These are phyloP conservation scores for Diaporthe australafricana DNA, from an alignment of 2,329 filamentous ascomycete genomes.

Conservation along the genomic window DNA sequence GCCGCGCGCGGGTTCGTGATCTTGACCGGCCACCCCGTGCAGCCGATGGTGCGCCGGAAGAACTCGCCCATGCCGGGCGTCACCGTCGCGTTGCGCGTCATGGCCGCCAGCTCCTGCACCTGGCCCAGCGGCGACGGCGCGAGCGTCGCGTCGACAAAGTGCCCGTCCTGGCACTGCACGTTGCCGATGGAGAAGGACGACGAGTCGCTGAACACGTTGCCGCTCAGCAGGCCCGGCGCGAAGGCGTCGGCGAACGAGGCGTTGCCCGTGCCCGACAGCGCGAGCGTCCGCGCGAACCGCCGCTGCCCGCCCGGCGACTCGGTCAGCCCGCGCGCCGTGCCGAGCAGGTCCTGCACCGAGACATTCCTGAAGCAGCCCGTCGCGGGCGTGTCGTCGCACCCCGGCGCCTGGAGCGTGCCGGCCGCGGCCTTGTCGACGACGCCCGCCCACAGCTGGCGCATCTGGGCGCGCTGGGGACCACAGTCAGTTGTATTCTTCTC, in stretches of 20 bases:
- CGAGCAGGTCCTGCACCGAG: slow-evolving; percentile 45
- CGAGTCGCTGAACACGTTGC: slow-evolving; percentile 40
- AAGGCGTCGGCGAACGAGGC: slow-evolving; percentile 34
- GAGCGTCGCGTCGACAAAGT: slow-evolving; percentile 42
- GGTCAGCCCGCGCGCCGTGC: slow-evolving; percentile 32
- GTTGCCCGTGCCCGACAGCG: slow-evolving; percentile 49
- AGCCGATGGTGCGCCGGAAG: slow-evolving; percentile 50
- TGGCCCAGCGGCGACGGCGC: slow-evolving; percentile 41
- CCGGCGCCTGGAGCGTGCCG: slow-evolving; percentile 50
- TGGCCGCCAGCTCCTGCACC: slow-evolving; percentile 14
- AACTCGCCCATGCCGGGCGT: slow-evolving; percentile 48
- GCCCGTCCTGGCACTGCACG: slow-evolving; percentile 54
- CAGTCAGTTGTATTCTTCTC: slow-evolving; percentile 42
- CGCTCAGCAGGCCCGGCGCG: slow-evolving; percentile 12
- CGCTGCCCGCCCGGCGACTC: slow-evolving; percentile 14
- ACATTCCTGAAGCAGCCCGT: slow-evolving; percentile 48
- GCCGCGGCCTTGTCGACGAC: slow-evolving; percentile 46
- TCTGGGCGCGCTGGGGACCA: slow-evolving; percentile 46
- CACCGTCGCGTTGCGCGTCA: slow-evolving; percentile 44
- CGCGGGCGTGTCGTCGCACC: slow-evolving; percentile 49
- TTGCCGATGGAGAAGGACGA: slow-evolving; percentile 45
- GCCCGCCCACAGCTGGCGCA: slow-evolving; percentile 42
- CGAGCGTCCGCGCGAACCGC: slow-evolving; percentile 43
- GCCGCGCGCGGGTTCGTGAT: slow-evolving; percentile 49
- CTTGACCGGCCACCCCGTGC: slow-evolving; percentile 53